Percentiles rank a stretch among this genome's conserved stretches.
Conservation (phyloP, 1,284 basidiomycete species). For the Sanghuangporus baumii region DNA sequence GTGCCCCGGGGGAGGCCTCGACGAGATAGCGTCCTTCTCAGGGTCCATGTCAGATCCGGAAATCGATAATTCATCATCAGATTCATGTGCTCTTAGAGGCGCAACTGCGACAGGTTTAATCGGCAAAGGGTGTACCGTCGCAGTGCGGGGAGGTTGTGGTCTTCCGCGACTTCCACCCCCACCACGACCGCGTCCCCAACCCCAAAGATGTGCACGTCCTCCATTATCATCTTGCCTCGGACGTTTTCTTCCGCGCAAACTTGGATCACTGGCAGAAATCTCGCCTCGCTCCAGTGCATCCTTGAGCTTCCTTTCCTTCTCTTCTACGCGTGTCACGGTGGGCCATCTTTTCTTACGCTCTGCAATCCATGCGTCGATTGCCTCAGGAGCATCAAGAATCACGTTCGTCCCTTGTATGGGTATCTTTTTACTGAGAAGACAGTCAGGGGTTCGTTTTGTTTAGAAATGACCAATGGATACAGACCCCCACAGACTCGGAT, state of each 20-base stretch:
- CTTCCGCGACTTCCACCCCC: slow-evolving; percentile 30
- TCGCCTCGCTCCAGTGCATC: slow-evolving; percentile 80
- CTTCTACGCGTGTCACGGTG: slow-evolving; percentile 57
- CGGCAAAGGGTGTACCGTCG: slow-evolving; percentile 22
- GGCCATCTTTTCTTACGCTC: slow-evolving; percentile 87
- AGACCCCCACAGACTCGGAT: slow-evolving; percentile 63
- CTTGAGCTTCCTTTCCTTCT: slow-evolving; percentile 70
- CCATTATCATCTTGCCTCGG: slow-evolving; percentile 24
- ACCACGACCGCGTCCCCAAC: slow-evolving; percentile 24
- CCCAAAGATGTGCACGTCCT: neutral
- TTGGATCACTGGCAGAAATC: slow-evolving; percentile 45
- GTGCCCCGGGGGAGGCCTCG: slow-evolving; percentile 36
- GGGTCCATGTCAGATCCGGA: slow-evolving; percentile 48
- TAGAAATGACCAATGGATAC: slow-evolving; percentile 15
- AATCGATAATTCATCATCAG: slow-evolving; percentile 33
- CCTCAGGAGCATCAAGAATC: slow-evolving; percentile 74
- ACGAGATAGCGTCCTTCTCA: slow-evolving; percentile 38
- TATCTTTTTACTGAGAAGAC: slow-evolving; percentile 51
- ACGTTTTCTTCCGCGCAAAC: slow-evolving; percentile 32
- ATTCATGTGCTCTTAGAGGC: slow-evolving; percentile 17
- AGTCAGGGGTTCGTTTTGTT: neutral
- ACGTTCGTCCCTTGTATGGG: slow-evolving; percentile 80
- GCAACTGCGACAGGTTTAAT: slow-evolving; percentile 13
- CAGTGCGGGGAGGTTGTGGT: slow-evolving; percentile 28
- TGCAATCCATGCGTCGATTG: slow-evolving; percentile 78